These are phyloP conservation scores for Terana coerulea DNA, from an alignment of 768 basidiomycete species.

Conservation along the genomic window DNA sequence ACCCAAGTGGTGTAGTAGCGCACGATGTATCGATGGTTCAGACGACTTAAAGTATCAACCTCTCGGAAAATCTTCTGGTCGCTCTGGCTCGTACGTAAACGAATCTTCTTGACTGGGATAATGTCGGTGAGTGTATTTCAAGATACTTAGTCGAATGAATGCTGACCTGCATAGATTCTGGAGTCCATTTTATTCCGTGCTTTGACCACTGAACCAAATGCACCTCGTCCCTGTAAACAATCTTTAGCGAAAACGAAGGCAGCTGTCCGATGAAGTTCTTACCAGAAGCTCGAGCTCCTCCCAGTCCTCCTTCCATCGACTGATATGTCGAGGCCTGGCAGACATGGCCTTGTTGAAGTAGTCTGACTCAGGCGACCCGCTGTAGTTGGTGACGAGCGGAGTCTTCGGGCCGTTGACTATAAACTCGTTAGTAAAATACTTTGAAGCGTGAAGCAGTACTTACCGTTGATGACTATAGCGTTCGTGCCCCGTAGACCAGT, in stretches of 20 bases:
- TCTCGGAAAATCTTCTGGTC: conserved; percentile 89
- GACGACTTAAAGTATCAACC: conserved; percentile 81
- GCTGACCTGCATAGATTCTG: conserved; percentile 75
- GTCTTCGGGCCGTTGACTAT: conserved; percentile 34
- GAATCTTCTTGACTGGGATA: conserved; percentile 87
- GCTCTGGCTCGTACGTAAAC: conserved; percentile 70
- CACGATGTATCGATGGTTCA: conserved; percentile 89
- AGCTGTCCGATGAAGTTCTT: conserved; percentile 1
- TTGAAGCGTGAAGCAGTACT: background rate
- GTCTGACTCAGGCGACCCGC: conserved; percentile 61
- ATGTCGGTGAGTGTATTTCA: no score
- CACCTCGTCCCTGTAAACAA: conserved; percentile 69
- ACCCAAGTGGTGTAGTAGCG: conserved; percentile 91
- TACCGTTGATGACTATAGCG: conserved; percentile 28
- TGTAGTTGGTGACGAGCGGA: conserved; percentile 32
- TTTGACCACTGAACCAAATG: conserved; percentile 93
- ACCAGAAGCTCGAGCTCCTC: conserved; percentile 87
- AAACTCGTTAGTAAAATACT: background rate
- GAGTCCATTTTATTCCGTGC: conserved; percentile 86
- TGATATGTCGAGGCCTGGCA: conserved; percentile 45
- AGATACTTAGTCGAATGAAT: background rate
- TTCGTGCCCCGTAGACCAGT: conserved; percentile 16
- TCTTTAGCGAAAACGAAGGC: conserved; percentile 2
- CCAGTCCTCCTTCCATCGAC: conserved; percentile 92
- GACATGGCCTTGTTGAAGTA: conserved; percentile 46